These are phyloP conservation scores for Mrakiaceae sp. DNA, from an alignment of 1,284 basidiomycete species.

Conservation along the genomic window DNA sequence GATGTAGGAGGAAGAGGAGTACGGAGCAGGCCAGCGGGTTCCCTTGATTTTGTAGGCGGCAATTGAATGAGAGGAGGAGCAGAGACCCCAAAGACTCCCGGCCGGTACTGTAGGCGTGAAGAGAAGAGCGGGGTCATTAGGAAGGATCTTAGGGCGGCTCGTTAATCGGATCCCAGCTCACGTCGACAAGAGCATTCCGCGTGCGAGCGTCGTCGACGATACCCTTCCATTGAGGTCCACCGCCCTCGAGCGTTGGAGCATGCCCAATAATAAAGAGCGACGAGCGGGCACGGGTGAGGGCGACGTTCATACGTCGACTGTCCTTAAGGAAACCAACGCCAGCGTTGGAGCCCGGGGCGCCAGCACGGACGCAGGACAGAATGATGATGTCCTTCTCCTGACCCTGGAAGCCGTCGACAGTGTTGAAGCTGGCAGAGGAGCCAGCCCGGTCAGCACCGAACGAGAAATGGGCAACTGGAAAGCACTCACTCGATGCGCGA, in stretches of 20 bases:
- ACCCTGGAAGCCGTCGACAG: constrained; percentile 95
- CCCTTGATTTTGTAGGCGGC: background rate
- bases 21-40: background rate
- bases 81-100: background rate
- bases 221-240: constrained; percentile 64
- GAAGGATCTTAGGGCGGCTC: background rate
- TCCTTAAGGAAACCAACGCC: constrained; percentile 78
- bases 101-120: background rate
- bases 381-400: constrained; percentile 97
- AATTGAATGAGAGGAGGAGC: background rate
- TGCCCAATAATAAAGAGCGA: constrained; percentile 91
- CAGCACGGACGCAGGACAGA: constrained; percentile 82
- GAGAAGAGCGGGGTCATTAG: background rate
- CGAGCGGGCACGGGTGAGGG: constrained; percentile 86
- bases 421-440: constrained; percentile 57
- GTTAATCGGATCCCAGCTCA: constrained; percentile 22
- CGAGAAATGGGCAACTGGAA: background rate
- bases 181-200: constrained; percentile 35
- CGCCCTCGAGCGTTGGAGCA: constrained; percentile 71
- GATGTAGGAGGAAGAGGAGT: background rate
- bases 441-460: background rate
- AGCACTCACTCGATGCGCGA: constrained; percentile 52
- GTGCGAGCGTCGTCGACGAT: constrained; percentile 65
- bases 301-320: constrained; percentile 89
- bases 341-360: constrained; percentile 52